Base-by-base conservation (phyloP, 139 green algal genomes). In the Haematococcus sp. region DNA sequence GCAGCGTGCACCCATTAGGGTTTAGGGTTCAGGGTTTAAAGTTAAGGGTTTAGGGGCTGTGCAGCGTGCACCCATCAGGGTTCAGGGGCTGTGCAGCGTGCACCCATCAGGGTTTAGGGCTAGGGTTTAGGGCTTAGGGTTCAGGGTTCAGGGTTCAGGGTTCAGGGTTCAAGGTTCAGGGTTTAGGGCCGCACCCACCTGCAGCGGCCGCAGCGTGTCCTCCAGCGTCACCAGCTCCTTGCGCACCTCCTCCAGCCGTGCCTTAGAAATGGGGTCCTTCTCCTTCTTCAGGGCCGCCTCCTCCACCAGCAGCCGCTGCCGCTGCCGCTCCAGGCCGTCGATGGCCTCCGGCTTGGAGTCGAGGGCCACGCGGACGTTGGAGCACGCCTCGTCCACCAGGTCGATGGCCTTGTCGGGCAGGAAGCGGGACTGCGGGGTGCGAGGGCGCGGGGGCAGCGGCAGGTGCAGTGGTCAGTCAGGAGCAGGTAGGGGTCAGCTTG, bases 341-440 rank as follows among this genome's bases (percentile, higher is more conserved):
- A 98, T 94, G 56, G 85, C 79, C 77, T 98, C 94, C 1, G 85
- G 85, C 77, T 88, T 88, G 68, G 59, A 79, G 80, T 87, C 81
- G 31, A 90, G 76, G 70, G 86, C 72, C 68, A 90, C 81, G 0
- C 81, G 72, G 60, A 88, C 75, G 43, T 78, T 84, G 71, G 30
- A 69, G 61, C 81, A 87, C 3, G 85, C 85, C 75, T 90, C 85
- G 55, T 90, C 85, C 46, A 90, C 65, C 66, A 72, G 43, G 44
- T 72, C 66, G 23, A 72, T 72, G 31, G 76, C 93, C 86, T 97
- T 97, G 87, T 98, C 93, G 0, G 91, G 92, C 74, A 97, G 78
- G 71, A 90, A 91, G 88, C 94, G 60, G 76, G 86, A 76, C 44
- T 78, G 92, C 77, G 52, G 73, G 43, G 23, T 15, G 20, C 15